Conservation (phyloP, 2,329 filamentous ascomycete species). For the Alternaria burnsii region DNA sequence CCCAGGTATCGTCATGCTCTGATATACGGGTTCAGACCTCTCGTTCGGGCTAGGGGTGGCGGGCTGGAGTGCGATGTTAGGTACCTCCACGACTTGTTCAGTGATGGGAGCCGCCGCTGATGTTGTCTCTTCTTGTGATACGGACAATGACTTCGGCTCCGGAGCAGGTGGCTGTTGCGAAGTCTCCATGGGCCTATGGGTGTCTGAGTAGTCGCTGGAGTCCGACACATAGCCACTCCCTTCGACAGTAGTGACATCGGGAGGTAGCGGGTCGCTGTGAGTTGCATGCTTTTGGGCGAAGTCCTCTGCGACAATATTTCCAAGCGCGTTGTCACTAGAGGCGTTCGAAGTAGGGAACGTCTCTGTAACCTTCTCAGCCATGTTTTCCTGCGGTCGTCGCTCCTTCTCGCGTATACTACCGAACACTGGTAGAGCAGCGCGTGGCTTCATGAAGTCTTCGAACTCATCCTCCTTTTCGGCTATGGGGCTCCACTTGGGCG, state of each 20-base stretch:
- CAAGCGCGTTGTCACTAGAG: slow-evolving; percentile 69
- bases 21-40: slow-evolving; percentile 36
- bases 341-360: slow-evolving; percentile 55
- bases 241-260: slow-evolving; percentile 75
- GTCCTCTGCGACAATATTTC: slow-evolving; percentile 64
- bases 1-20: slow-evolving; percentile 40
- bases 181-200: slow-evolving; percentile 20
- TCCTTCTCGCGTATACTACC: slow-evolving; percentile 75
- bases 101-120: slow-evolving; percentile 14
- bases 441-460: slow-evolving; percentile 73
- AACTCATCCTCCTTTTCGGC: slow-evolving; percentile 67
- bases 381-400: slow-evolving; percentile 56
- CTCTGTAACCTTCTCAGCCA: slow-evolving; percentile 63
- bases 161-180: slow-evolving; percentile 23
- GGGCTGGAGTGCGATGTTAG: slow-evolving; percentile 47
- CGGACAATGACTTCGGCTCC: slow-evolving; percentile 43
- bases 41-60: slow-evolving; percentile 45
- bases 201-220: slow-evolving; percentile 48
- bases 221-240: slow-evolving; percentile 71
- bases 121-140: slow-evolving; percentile 22
- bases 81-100: slow-evolving; percentile 34
- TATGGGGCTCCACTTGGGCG: slow-evolving; percentile 56
- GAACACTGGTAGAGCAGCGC: slow-evolving; percentile 76
- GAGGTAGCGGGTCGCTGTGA: slow-evolving; percentile 70
- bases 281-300: slow-evolving; percentile 55